Conservation (phyloP, 129 eudicot species). For the Apium graveolens region DNA sequence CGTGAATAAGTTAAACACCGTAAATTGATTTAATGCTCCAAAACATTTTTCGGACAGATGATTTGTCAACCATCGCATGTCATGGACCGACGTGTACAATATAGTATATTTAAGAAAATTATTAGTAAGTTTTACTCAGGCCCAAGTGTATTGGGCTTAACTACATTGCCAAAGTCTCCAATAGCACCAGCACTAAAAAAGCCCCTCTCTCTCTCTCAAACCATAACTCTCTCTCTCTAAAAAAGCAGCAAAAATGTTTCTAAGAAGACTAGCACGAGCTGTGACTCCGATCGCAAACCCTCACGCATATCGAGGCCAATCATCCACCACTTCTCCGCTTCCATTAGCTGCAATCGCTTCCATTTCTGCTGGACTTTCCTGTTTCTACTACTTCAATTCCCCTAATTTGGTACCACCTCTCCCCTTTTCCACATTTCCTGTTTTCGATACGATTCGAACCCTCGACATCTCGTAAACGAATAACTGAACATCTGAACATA, state of each 20-base stretch:
- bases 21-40: no score
- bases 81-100: no score
- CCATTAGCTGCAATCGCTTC: conserved; percentile 81
- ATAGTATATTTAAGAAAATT: no score
- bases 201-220: not conserved
- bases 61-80: no score
- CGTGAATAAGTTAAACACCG: no score
- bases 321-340: conserved; percentile 28
- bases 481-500: not conserved
- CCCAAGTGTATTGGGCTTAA: not conserved
- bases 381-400: conserved; percentile 44
- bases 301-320: conserved; percentile 38
- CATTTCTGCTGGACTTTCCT: conserved; percentile 71
- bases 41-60: no score
- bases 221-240: not conserved
- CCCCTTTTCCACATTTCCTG: not conserved
- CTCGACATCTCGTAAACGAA: not conserved
- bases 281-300: conserved; percentile 39
- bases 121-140: no score
- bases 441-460: not conserved
- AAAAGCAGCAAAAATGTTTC: conserved; percentile 32
- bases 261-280: conserved; percentile 48
- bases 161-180: not conserved
- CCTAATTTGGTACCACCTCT: conserved; percentile 49
- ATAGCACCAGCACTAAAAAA: no score